These are phyloP conservation scores for Senna siamea DNA, from an alignment of 306 rosid species.

Conservation along the genomic window DNA sequence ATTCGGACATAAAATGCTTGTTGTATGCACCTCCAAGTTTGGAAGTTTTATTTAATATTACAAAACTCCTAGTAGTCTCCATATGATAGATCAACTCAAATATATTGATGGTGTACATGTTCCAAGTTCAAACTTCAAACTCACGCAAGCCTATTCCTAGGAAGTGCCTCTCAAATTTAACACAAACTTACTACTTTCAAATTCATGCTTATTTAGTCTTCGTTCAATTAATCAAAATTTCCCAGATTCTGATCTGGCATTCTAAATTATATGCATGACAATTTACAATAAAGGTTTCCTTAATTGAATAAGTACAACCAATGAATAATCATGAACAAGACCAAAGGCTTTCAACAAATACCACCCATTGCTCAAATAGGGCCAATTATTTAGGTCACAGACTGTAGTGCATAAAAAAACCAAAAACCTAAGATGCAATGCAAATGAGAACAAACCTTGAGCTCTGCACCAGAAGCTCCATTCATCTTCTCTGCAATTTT, in stretches of 20 bases:
- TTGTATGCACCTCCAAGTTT: background rate
- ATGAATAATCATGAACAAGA: background rate
- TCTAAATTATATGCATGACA: background rate
- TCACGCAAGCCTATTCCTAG: background rate
- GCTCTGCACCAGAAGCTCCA: slow-evolving; percentile 99
- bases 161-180: background rate
- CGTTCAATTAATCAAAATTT: slow-evolving; percentile 13
- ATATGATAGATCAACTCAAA: background rate
- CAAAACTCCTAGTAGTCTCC: background rate
- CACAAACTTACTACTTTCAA: background rate
- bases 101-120: background rate
- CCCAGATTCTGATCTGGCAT: background rate
- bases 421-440: background rate
- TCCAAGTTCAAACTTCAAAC: background rate
- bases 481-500: slow-evolving; percentile 98
- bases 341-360: background rate
- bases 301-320: background rate
- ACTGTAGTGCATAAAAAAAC: slow-evolving; percentile 9
- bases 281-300: slow-evolving; percentile 2
- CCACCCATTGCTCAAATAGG: background rate
- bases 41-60: no score
- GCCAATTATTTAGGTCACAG: background rate
- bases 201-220: slow-evolving; percentile 2
- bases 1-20: background rate
- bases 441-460: slow-evolving; percentile 61